Percentiles rank a stretch among this genome's conserved stretches.
Conservation (phyloP, 2,329 filamentous ascomycete genomes). For the Phaeosphaeria sp. region DNA sequence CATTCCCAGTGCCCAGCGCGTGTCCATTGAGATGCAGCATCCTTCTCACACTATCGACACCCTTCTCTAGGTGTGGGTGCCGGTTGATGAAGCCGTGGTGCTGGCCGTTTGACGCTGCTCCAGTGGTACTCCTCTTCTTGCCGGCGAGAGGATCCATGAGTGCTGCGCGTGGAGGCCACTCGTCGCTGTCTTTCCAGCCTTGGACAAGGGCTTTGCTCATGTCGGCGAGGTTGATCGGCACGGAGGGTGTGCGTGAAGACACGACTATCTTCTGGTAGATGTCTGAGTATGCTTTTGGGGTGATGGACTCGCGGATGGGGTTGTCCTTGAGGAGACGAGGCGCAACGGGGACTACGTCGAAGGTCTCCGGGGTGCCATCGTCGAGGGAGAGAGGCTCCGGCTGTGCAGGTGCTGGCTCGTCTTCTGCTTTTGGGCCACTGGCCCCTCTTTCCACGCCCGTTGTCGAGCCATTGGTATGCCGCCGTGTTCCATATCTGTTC, state of each 20-base stretch:
- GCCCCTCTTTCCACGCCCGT: conserved; percentile 11
- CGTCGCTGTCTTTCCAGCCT: conserved; percentile 91
- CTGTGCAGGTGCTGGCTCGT: not conserved
- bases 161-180: conserved; percentile 79
- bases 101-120: conserved; percentile 17
- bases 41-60: conserved; percentile 54
- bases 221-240: conserved; percentile 86
- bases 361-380: conserved; percentile 15
- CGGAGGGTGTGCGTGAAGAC: conserved; percentile 79
- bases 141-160: conserved; percentile 56
- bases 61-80: conserved; percentile 52
- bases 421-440: not conserved
- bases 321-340: conserved; percentile 76
- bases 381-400: conserved; percentile 7
- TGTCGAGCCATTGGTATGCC: conserved; percentile 1
- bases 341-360: conserved; percentile 71
- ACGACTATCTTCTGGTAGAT: conserved; percentile 91
- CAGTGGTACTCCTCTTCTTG: conserved; percentile 39
- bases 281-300: conserved; percentile 73
- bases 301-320: conserved; percentile 78
- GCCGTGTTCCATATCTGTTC: conserved; percentile 45
- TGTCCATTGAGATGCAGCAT: conserved; percentile 50
- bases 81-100: conserved; percentile 42
- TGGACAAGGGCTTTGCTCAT: conserved; percentile 81
- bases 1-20: conserved; percentile 9